phyloP scores from a whole-genome alignment of 129 eudicot genomes.

The Ambrosia artemisiifolia region DNA sequence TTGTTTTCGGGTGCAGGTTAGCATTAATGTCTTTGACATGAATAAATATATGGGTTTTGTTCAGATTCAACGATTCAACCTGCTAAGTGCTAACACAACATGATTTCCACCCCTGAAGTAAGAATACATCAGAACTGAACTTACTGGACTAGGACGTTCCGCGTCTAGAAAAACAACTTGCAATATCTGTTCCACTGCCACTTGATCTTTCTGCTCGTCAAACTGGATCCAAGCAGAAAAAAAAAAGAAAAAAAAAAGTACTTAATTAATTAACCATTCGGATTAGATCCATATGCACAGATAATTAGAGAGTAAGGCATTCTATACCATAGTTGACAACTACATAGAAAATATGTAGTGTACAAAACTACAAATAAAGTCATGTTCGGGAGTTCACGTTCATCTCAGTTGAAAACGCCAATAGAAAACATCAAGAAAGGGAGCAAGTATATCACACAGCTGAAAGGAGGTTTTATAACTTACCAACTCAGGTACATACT shows the following conservation, averaged over 20 bases:
- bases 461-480: conserved; percentile 11
- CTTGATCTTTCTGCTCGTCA: conserved; percentile 57
- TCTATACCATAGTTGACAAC: background rate
- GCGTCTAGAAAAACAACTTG: conserved; percentile 53
- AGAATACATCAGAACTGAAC: background rate
- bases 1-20: background rate
- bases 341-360: background rate
- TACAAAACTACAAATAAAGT: background rate
- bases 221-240: conserved; percentile 32
- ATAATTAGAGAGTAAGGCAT: background rate
- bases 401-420: background rate
- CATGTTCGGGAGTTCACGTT: background rate
- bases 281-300: background rate
- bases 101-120: background rate
- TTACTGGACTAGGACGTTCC: conserved; percentile 50
- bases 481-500: conserved; percentile 76
- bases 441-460: background rate
- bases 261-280: background rate
- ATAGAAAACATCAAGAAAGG: background rate
- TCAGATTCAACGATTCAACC: background rate
- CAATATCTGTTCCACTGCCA: conserved; percentile 51
- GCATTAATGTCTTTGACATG: background rate
- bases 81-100: background rate
- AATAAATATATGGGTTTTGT: background rate
- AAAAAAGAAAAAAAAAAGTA: conserved; percentile 13